phyloP scores from a whole-genome alignment of 2,329 filamentous ascomycete species.

The Alternaria gaisen region DNA sequence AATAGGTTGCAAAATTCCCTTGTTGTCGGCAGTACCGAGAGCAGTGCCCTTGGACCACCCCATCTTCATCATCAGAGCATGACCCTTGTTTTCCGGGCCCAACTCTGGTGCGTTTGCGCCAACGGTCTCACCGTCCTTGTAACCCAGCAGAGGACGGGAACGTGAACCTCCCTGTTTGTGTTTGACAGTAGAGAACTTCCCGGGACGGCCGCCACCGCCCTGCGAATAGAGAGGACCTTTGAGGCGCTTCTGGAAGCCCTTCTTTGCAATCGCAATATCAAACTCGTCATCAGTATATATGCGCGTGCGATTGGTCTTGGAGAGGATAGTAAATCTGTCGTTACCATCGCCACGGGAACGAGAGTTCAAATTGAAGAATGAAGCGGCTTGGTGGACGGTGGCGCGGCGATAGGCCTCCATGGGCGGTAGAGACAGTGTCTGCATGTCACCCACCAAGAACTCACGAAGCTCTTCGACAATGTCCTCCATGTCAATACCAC shows the following conservation, averaged over 20 bases:
- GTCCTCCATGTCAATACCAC: constrained; percentile 75
- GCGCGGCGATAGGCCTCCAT: constrained; percentile 84
- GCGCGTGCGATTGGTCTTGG: constrained; percentile 74
- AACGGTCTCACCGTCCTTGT: constrained; percentile 87
- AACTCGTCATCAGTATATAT: constrained; percentile 67
- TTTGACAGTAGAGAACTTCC: constrained; percentile 18
- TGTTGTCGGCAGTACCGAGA: constrained; percentile 81
- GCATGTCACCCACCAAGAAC: constrained; percentile 72
- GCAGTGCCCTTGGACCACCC: constrained; percentile 90
- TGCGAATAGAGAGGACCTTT: constrained; percentile 23
- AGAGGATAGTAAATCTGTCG: constrained; percentile 77
- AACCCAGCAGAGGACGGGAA: constrained; percentile 51
- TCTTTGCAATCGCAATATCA: constrained; percentile 53
- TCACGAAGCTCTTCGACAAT: constrained; percentile 75
- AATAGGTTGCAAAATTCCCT: constrained; percentile 87
- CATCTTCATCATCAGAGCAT: constrained; percentile 94
- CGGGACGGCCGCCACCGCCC: constrained; percentile 19
- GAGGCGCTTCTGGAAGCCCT: constrained; percentile 60
- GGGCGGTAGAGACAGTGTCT: constrained; percentile 78
- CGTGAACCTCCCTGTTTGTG: constrained; percentile 23
- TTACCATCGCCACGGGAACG: constrained; percentile 80
- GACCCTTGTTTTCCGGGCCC: constrained; percentile 81
- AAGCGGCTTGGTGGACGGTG: constrained; percentile 80
- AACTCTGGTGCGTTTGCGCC: constrained; percentile 86
- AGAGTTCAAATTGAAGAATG: constrained; percentile 79